phyloP scores from a whole-genome alignment of 1,284 basidiomycete species.

The Tranzscheliella williamsii region DNA sequence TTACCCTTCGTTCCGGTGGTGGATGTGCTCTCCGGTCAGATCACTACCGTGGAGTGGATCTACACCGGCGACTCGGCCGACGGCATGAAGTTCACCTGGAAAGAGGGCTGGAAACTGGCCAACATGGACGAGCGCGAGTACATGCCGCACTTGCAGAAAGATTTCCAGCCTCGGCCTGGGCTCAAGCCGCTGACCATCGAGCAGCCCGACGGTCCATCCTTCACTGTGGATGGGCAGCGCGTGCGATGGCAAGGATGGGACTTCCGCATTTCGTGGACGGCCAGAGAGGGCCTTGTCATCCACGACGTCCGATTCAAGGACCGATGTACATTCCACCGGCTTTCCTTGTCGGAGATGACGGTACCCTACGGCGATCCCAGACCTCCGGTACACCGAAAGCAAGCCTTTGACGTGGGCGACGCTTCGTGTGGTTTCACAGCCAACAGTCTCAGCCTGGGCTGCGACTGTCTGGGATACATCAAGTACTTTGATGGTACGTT shows the following conservation, averaged over 20 bases:
- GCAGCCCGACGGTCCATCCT: conserved; percentile 49
- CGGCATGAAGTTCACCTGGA: conserved; percentile 45
- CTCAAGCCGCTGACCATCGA: conserved; percentile 43
- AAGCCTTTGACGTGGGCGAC: conserved; percentile 64
- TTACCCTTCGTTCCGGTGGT: conserved; percentile 61
- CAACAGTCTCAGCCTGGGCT: conserved; percentile 63
- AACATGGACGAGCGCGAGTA: conserved; percentile 59
- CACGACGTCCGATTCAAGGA: conserved; percentile 37
- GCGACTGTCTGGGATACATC: conserved; percentile 63
- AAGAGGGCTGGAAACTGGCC: conserved; percentile 49
- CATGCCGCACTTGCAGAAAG: conserved; percentile 41
- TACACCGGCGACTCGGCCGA: conserved; percentile 49
- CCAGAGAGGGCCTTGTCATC: conserved; percentile 61
- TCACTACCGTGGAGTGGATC: conserved; percentile 48
- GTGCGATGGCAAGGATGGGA: conserved; percentile 48
- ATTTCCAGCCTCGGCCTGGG: conserved; percentile 14
- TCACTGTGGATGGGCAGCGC: conserved; percentile 35
- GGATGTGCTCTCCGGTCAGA: conserved; percentile 42
- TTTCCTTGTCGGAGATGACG: conserved; percentile 64
- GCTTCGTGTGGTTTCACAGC: conserved; percentile 63
- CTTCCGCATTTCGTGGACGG: conserved; percentile 48
- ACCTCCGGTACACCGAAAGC: conserved; percentile 54
- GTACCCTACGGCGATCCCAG: conserved; percentile 63
- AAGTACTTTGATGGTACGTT: conserved; percentile 62
- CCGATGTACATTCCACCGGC: conserved; percentile 61